Base-by-base conservation (phyloP, 768 basidiomycete species). In the Boletus insuetus region DNA sequence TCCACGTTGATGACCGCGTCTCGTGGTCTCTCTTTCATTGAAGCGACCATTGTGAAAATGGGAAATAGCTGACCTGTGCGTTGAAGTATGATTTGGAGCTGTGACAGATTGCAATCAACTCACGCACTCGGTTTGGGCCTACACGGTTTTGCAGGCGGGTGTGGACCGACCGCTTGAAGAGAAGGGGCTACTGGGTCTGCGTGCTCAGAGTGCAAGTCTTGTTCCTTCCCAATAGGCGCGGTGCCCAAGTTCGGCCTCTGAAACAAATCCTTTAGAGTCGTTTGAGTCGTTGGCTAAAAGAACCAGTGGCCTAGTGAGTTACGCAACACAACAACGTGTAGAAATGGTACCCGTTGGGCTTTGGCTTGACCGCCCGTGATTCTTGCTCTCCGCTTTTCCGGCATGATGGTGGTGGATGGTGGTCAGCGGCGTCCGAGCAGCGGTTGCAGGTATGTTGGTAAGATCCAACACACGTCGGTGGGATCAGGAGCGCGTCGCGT, bases 181-280 rank as follows among this genome's bases (percentile, higher is more conserved):
- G 41, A 39, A 34, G 32, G 41, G 6, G 48, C 2, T 5, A 16
- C 45, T 5, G 35, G 41, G 29, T 41, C 49, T 14, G 40, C 31
- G n/a, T 46, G 31, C 40, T 57, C 49, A 31, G 13, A 5, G 11
- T 40, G 37, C 45, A 20, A 16, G 16, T 49, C 55, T n/a, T 56
- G 56, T 32, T 16, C 32, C 26, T 54, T 50, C 24, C 1, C 48
- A 3, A 39, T 9, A 31, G 46, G 17, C 4, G 39, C 26, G 1
- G 6, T 19, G 0, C 47, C 26, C 2, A 57, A 19, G 24, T 60
- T 49, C 3, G 54, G 60, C 52, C 37, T 64, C 58, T 51, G 64
- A 51, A 70, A 66, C 57, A 56, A 63, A 20, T 63, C 61, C 37
- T 58, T 58, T 7, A 74, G 61, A 19, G 69, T 71, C 47, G 61